Base-by-base conservation (phyloP, 2,329 filamentous ascomycete genomes). In the Grosmannia penicillata region DNA sequence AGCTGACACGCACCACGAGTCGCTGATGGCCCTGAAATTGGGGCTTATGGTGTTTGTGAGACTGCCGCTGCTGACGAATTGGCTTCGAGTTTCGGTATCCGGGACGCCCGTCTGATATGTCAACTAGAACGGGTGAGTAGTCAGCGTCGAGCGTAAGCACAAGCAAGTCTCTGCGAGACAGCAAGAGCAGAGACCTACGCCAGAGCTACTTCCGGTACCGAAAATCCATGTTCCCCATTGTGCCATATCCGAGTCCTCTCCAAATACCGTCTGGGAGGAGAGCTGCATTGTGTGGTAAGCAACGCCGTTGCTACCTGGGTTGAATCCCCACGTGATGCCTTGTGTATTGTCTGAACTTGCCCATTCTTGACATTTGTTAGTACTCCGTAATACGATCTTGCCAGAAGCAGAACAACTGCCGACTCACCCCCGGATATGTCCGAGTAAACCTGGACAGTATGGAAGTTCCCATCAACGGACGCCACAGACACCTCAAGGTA, bases 141-240 rank as follows among this genome's bases (percentile, higher is more conserved):
- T 15, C 15, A 19, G 17, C 6, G 8, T 18, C n/a, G 3, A 8
- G 17, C 13, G 21, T 11, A 19, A 31, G 8, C 17, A 6, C 6
- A 25, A 8, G 8, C 6, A n/a, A 25, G 14, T n/a, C n/a, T n/a
- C n/a, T n/a, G n/a, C n/a, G n/a, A 15, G 22, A 6, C 14, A 24
- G 14, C 24, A 15, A 19, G 9, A 14, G 28, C 25, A 33, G 9
- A 14, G 10, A 26, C 61, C 51, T 54, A 63, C 60, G 19, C 65
- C 66, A 17, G 56, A 51, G 13, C 65, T 53, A 38, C 67, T 62
- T 21, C 75, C 71, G 4, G 73, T 85, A 11, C 79, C 76, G 55
- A 86, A 85, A 56, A 82, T 77, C 60, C 87, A 72, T 36, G 72
- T 76, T 3, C 85, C 85, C 85, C 85, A 93, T 59, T 85, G 79